phyloP scores from a whole-genome alignment of 177 flowering plant genomes.

The Vitis hybrid region DNA sequence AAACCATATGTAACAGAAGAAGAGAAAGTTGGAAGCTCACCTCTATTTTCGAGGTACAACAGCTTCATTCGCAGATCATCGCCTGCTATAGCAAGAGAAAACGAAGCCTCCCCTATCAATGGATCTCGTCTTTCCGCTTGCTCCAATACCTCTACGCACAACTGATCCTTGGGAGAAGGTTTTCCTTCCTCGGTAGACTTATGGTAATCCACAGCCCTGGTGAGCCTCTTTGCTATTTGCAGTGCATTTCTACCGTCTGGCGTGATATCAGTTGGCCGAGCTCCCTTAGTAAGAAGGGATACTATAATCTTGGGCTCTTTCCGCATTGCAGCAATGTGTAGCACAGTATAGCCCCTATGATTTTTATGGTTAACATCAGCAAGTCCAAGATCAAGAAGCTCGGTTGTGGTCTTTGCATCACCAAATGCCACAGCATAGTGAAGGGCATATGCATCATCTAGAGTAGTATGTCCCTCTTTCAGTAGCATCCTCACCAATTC shows the following conservation, averaged over 20 bases:
- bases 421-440: slow-evolving; percentile 92
- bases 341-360: slow-evolving; percentile 69
- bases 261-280: slow-evolving; percentile 65
- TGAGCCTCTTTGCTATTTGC: slow-evolving; percentile 77
- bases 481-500: slow-evolving; percentile 85
- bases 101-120: slow-evolving; percentile 77
- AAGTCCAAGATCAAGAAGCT: slow-evolving; percentile 75
- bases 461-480: slow-evolving; percentile 67
- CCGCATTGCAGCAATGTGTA: slow-evolving; percentile 90
- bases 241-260: slow-evolving; percentile 84
- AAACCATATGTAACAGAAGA: background rate
- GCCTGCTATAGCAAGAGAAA: slow-evolving; percentile 77
- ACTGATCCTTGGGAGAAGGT: slow-evolving; percentile 66
- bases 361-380: slow-evolving; percentile 76
- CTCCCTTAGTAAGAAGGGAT: slow-evolving; percentile 86
- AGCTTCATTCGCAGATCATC: slow-evolving; percentile 74
- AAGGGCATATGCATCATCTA: slow-evolving; percentile 79
- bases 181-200: slow-evolving; percentile 60
- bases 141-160: slow-evolving; percentile 89
- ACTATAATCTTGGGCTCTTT: slow-evolving; percentile 84
- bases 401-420: slow-evolving; percentile 76
- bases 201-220: slow-evolving; percentile 54
- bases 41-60: slow-evolving; percentile 91
- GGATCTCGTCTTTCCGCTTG: slow-evolving; percentile 92
- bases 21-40: slow-evolving; percentile 30